Base-by-base conservation (phyloP, 2,329 filamentous ascomycete species). In the Hymenoscyphus fructigenus region DNA sequence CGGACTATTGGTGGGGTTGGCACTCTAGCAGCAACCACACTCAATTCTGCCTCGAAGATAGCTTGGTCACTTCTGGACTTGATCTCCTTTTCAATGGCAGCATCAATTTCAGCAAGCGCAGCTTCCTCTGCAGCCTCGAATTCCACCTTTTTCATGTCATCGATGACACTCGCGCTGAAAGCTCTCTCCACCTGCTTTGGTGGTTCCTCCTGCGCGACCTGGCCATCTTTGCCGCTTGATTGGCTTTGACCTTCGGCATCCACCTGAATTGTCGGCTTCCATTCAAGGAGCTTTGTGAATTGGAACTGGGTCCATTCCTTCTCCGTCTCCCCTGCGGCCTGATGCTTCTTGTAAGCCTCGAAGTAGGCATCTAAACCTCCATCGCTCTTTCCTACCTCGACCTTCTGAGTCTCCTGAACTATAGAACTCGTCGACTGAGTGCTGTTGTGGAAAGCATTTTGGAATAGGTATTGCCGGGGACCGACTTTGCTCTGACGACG, bases 291-390 rank as follows among this genome's bases (percentile, higher is more conserved):
- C 78, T 92, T 90, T 63, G 90, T 90, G 76, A 96, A 93, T 77
- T 97, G 91, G 74, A 93, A 96, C 76, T 97, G 92, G 55, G 89
- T 89, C 92, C 92, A 97, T 76, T 97, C 93, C 70, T 90, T 88
- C 60, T 92, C 90, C 58, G 88, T 80, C 44, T 85, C 85, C 23
- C 83, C 89, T 59, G 84, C 83, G 65, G 83, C 84, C 76, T 94
- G 88, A 69, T 89, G 86, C 76, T 91, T 90, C 78, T 94, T 92
- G 82, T 95, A 91, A 62, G 92, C 91, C 77, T 95, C 92, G 74
- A 93, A 96, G 79, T 97, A 97, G 72, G 92, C 93, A 68, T 93
- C 93, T 83, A 98, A 76, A 66, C 90, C 91, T 68, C 85, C 85
- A 79, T 90, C 85, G 65, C 75, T 76, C 69, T 79, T 82, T 47